Evolutionary conservation across 768 basidiomycete species (phyloP).

Genomic region (Panus rudis): DNA sequence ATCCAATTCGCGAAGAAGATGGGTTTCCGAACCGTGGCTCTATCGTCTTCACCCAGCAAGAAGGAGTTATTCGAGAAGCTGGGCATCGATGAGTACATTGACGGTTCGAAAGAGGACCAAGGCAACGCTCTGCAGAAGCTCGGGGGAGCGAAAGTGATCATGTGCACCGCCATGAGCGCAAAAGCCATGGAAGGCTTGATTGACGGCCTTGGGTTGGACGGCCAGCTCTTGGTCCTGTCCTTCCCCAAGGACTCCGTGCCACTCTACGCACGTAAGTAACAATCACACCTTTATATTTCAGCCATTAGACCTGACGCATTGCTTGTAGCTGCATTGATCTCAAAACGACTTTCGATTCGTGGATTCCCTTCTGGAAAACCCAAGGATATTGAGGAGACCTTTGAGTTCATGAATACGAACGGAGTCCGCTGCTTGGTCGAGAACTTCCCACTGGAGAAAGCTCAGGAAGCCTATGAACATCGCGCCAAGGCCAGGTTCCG

Average conservation of each 20-base stretch:
- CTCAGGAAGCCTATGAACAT: conserved; percentile 19
- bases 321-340: conserved; percentile 10
- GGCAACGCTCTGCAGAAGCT: conserved; percentile 27
- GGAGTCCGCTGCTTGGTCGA: conserved; percentile 17
- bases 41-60: conserved; percentile 27
- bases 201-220: conserved; percentile 14
- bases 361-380: conserved; percentile 17
- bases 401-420: conserved; percentile 13
- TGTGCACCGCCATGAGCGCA: conserved; percentile 26
- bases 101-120: conserved; percentile 21
- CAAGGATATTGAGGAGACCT: conserved; percentile 15
- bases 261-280: conserved; percentile 13
- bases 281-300: not conserved
- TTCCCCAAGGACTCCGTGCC: conserved; percentile 10
- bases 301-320: conserved; percentile 2
- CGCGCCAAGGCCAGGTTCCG: conserved; percentile 15
- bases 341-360: conserved; percentile 17
- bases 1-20: conserved; percentile 28
- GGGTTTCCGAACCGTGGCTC: conserved; percentile 30
- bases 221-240: conserved; percentile 17
- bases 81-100: conserved; percentile 33
- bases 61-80: conserved; percentile 26
- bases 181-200: conserved; percentile 12
- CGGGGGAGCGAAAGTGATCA: conserved; percentile 33
- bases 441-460: conserved; percentile 18